These are phyloP conservation scores for Deinandra increscens DNA, from an alignment of 129 eudicot genomes.

Conservation along the genomic window DNA sequence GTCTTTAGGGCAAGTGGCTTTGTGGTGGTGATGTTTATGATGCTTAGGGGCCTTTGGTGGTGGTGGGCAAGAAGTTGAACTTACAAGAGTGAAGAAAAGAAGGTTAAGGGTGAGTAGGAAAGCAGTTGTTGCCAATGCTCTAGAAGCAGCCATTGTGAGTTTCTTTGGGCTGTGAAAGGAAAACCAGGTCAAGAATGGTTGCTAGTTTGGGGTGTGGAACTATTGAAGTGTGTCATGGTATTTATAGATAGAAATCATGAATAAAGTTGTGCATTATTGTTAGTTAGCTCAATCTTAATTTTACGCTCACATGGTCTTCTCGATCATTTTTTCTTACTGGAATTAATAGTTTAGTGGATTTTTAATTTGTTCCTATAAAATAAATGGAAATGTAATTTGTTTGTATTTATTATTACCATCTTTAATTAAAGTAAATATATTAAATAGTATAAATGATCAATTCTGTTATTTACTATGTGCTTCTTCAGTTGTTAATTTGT, in stretches of 20 bases:
- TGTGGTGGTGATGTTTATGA: slow-evolving; percentile 23
- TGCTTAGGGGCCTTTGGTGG: slow-evolving; percentile 38
- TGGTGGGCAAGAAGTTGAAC: slow-evolving; percentile 44
- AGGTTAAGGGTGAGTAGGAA: slow-evolving; percentile 50
- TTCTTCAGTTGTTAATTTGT: no score
- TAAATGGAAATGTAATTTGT: no score
- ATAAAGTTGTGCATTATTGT: background rate
- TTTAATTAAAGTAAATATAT: no score
- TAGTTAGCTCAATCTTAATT: background rate
- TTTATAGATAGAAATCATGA: slow-evolving; percentile 33
- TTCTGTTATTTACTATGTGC: no score
- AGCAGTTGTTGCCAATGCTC: slow-evolving; percentile 35
- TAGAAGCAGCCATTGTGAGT: slow-evolving; percentile 46
- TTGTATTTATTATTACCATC: no score
- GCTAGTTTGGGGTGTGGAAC: slow-evolving; percentile 17
- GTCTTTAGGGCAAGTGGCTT: slow-evolving; percentile 54
- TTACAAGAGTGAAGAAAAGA: slow-evolving; percentile 53
- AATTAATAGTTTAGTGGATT: background rate
- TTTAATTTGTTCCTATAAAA: background rate
- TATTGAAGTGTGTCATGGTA: slow-evolving; percentile 17
- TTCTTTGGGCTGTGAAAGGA: background rate
- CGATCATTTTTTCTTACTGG: background rate
- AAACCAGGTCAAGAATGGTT: background rate
- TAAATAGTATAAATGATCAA: no score
- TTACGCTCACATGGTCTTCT: background rate